phyloP scores from a whole-genome alignment of 768 basidiomycete genomes.

The Suillus placidus region DNA sequence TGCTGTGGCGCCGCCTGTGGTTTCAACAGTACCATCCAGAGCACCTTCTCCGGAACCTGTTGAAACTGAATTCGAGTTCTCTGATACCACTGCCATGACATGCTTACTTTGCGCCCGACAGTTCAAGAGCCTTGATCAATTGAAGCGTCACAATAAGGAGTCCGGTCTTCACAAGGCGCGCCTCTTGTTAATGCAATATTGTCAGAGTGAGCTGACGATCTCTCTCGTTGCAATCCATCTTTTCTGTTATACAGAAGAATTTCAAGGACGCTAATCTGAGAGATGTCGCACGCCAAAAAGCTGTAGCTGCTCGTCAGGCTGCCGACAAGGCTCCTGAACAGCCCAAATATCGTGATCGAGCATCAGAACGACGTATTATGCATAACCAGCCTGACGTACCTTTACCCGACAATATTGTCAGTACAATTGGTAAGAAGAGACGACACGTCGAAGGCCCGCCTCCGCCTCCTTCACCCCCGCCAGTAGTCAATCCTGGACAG shows the following conservation, averaged over 20 bases:
- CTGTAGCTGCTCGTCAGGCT: constrained; percentile 45
- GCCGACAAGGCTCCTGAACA: constrained; percentile 42
- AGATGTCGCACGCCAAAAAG: constrained; percentile 75
- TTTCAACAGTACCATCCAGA: constrained; percentile 26
- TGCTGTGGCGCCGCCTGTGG: constrained; percentile 10
- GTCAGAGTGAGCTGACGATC: constrained; percentile 33
- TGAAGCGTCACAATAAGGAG: constrained; percentile 89
- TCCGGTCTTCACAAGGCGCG: constrained; percentile 95
- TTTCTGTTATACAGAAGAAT: constrained; percentile 68
- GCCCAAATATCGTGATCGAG: constrained; percentile 94
- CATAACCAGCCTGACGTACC: constrained; percentile 93
- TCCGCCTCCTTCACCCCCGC: constrained; percentile 63
- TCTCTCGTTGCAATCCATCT: constrained; percentile 22
- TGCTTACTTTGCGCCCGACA: constrained; percentile 93
- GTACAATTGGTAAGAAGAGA: constrained; percentile 42
- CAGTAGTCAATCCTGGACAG: constrained; percentile 68
- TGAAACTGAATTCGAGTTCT: constrained; percentile 79
- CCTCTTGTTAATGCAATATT: constrained; percentile 31
- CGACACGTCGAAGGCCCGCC: constrained; percentile 54
- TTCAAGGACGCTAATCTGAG: constrained; percentile 71
- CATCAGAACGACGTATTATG: constrained; percentile 85
- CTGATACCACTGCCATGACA: constrained; percentile 71
- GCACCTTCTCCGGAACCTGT: constrained; percentile 42
- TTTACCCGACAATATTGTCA: constrained; percentile 52
- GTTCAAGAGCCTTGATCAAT: constrained; percentile 85